A percentile compares a stretch with the other conserved stretches of the same genome.
These are phyloP conservation scores for Quercus mongolica DNA, from an alignment of 306 rosid species.

Conservation along the genomic window DNA sequence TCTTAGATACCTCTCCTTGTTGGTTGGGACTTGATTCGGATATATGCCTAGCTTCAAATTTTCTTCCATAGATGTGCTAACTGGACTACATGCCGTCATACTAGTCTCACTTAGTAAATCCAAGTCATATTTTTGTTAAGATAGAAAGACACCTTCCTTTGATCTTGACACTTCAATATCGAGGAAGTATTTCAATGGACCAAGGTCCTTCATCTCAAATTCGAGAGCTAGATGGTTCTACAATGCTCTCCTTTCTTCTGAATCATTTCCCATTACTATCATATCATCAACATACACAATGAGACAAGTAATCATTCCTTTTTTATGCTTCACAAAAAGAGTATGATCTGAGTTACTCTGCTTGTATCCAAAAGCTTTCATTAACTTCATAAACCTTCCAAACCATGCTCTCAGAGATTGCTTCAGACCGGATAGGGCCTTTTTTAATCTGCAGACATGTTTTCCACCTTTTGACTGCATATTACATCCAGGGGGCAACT, in stretches of 20 bases:
- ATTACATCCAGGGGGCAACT: background rate
- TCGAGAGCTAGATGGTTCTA: background rate
- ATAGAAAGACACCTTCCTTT: background rate
- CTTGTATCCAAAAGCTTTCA: background rate
- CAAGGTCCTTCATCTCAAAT: slow-evolving; percentile 2
- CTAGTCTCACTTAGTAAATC: background rate
- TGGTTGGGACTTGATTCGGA: background rate
- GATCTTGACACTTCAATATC: background rate
- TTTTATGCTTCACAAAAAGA: background rate
- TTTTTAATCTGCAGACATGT: background rate
- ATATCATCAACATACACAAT: background rate
- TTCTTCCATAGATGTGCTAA: background rate
- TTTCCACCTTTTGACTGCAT: background rate
- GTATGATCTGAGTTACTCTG: background rate
- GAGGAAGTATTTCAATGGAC: background rate
- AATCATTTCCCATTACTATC: slow-evolving; percentile 2
- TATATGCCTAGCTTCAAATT: background rate
- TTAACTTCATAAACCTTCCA: background rate
- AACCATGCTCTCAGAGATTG: background rate
- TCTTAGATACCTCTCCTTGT: background rate
- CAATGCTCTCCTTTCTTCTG: background rate
- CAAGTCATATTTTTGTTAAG: background rate
- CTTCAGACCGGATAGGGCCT: background rate
- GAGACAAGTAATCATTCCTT: background rate
- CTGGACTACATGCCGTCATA: background rate